Base-by-base conservation (phyloP, 2,329 filamentous ascomycete genomes). In the Eutypa lata region DNA sequence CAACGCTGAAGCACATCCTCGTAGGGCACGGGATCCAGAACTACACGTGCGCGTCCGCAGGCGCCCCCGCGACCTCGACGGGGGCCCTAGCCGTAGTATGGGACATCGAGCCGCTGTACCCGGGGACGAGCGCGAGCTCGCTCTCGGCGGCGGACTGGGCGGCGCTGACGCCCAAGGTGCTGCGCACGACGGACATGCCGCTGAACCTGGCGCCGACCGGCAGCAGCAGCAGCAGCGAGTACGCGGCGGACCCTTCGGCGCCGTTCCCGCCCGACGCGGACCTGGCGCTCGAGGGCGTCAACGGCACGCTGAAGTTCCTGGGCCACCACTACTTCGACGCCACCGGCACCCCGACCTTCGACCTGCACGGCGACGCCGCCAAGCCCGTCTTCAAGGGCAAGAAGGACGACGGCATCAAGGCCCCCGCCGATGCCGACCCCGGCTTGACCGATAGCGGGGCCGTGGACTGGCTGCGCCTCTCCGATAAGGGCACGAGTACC, bases 251-350 rank as follows among this genome's bases (percentile, higher is more conserved):
- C n/a, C 66, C 71, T 47, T 62, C 72, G 7, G 60, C 72, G n/a
- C 76, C 80, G 2, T 81, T 81, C 59, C 69, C 71, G 43, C 57
- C 68, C 26, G 68, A 70, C 2, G 67, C 73, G 3, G 60, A 71
- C 49, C 67, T 83, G 50, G 55, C 62, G 10, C 62, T 77, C 33
- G 53, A 66, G 6, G 65, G 65, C 49, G 42, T 73, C 35, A 50
- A 62, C 6, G 40, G 45, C 11, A 57, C 64, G 2, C 53, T 80
- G 6, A 68, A 71, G 47, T 76, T 78, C 61, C 65, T 86, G 14
- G 88, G 87, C 28, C 77, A 83, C 61, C 88, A 91, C 76, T 88
- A 76, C 78, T 90, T 90, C 75, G 79, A 79, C 68, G 55, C 57
- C 46, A 57, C 63, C 44, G 70, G 77, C 56, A 69, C 73, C 0